Base-by-base conservation (phyloP, 257 asterid species). In the Lithospermum erythrorhizon region DNA sequence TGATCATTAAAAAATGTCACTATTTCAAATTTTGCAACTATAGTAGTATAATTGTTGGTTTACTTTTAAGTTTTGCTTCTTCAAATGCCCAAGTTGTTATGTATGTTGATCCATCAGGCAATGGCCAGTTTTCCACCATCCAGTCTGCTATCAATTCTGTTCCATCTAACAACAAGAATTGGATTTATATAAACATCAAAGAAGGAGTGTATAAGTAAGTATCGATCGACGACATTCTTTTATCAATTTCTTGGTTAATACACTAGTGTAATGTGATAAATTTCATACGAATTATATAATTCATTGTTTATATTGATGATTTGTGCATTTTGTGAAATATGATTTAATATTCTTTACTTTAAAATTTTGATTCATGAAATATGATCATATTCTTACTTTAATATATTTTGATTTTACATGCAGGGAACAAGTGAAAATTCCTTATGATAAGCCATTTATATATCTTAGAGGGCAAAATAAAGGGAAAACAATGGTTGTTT, bases 361-460 rank as follows among this genome's bases (percentile, higher is more conserved):
- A n/a, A n/a, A 4, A 2, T 24, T 24, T 27, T 27, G 32, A 27
- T 27, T 27, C 6, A 27, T 27, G 32, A 27, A 27, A 27, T 27
- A 6, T 27, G 32, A 27, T 27, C 6, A 27, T 27, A 27, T 27
- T 52, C 24, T n/a, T 53, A 14, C 21, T 45, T 3, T 57, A 7
- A 20, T 53, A 14, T 53, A 11, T 30, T 6, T 41, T 10, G 20
- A 0, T 27, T n/a, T 20, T 71, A 37, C 14, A 8, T 68, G 79
- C 67, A 88, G 91, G 54, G 91, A 89, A 70, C 75, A 73, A 57
- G 70, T 89, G 20, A 14, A 4, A 1, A 84, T 89, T 2, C 87
- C 94, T 0, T 5, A 1, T 0, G 74, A 82, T 1, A 89, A 81
- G 73, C 79, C 81, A 8, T 82, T 65, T 55, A 77, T 89, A 2